Percentiles rank a stretch among this genome's conserved stretches.
Evolutionary conservation across 1,284 basidiomycete species (phyloP).

Genomic region (Boletellus dicymbophilus): DNA sequence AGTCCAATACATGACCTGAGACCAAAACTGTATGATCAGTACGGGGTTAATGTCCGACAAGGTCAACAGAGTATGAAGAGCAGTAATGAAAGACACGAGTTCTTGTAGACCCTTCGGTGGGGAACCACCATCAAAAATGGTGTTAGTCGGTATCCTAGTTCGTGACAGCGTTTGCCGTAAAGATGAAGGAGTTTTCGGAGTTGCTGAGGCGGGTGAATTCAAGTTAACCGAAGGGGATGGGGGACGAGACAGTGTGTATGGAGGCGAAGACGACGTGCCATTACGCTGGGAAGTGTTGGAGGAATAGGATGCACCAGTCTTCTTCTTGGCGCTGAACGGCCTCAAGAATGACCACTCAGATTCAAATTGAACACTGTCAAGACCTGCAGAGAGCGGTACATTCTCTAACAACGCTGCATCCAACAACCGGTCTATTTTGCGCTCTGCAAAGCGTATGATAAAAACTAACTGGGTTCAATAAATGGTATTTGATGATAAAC

Average conservation of each 20-base stretch:
- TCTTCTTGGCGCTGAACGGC: constrained; percentile 73
- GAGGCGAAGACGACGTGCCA: constrained; percentile 33
- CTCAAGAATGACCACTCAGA: constrained; percentile 95
- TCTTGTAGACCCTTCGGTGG: constrained; percentile 58
- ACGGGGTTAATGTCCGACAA: constrained; percentile 92
- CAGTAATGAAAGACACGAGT: constrained; percentile 82
- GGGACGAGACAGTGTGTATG: constrained; percentile 48
- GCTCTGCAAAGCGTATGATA: constrained; percentile 91
- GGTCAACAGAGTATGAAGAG: constrained; percentile 84
- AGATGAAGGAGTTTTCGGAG: constrained; percentile 61
- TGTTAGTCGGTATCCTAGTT: constrained; percentile 46
- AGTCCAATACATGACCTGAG: constrained; percentile 94
- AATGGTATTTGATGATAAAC: constrained; percentile 1
- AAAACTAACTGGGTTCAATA: constrained; percentile 63
- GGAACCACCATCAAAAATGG: constrained; percentile 52
- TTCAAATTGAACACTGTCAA: constrained; percentile 89
- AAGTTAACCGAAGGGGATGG: constrained; percentile 48
- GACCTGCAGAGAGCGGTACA: constrained; percentile 75
- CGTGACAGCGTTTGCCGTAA: constrained; percentile 62
- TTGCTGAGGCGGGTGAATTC: constrained; percentile 37
- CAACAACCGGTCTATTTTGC: constrained; percentile 84
- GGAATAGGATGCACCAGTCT: constrained; percentile 38
- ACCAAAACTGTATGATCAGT: constrained; percentile 89
- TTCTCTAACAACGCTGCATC: constrained; percentile 87
- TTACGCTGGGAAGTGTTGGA: constrained; percentile 39